Percentiles rank a stretch among this genome's conserved stretches.
Evolutionary conservation across 2,329 filamentous ascomycete species (phyloP).

Genomic region (Aureobasidium sp.): DNA sequence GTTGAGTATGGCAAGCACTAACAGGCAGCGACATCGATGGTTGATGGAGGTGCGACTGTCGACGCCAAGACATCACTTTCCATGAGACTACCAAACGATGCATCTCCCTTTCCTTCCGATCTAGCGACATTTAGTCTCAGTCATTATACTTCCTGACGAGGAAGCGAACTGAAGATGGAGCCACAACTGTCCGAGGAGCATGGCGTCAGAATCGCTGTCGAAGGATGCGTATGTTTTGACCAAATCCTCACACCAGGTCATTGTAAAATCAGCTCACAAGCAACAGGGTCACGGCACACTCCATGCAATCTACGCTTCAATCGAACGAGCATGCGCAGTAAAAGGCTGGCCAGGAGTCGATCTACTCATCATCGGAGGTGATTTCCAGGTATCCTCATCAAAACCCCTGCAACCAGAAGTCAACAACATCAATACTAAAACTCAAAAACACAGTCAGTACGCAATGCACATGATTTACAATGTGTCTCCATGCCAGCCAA

Average conservation of each 20-base stretch:
- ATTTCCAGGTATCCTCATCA: constrained; percentile 64
- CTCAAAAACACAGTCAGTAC: constrained; percentile 55
- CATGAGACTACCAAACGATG: not conserved
- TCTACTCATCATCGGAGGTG: constrained; percentile 86
- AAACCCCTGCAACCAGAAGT: not conserved
- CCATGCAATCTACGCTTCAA: constrained; percentile 79
- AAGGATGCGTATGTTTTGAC: constrained; percentile 64
- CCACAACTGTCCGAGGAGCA: constrained; percentile 13
- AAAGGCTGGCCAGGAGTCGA: constrained; percentile 78
- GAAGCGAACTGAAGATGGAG: not conserved
- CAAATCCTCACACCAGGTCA: not conserved
- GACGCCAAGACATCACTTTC: constrained; percentile 6
- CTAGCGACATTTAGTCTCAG: not conserved
- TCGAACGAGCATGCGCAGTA: constrained; percentile 57
- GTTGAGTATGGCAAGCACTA: too few relatives aligned
- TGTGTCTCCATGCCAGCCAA: constrained; percentile 85
- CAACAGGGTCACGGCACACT: constrained; percentile 79
- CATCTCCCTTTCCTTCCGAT: not conserved
- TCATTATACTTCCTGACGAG: not conserved
- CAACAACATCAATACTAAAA: not conserved
- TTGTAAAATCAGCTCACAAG: constrained; percentile 17
- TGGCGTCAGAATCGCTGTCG: constrained; percentile 67
- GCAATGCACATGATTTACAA: constrained; percentile 79
- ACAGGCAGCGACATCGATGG: not conserved
- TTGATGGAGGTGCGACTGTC: not conserved